Base-by-base conservation (phyloP, 2,329 filamentous ascomycete genomes). In the Neonectria neomacrospora region DNA sequence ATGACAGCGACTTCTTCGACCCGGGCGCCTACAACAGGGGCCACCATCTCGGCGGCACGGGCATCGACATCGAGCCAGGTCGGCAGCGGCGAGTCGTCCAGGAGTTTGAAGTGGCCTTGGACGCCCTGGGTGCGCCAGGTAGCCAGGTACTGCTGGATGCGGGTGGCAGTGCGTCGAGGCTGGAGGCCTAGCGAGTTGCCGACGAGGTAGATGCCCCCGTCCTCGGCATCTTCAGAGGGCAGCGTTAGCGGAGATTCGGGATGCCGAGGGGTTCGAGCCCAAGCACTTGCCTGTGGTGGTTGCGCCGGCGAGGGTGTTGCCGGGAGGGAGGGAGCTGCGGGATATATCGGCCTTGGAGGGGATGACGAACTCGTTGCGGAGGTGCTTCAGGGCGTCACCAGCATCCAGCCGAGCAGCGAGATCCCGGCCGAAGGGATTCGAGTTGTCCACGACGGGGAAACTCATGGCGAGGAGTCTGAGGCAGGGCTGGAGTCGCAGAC, bases 171-270 rank as follows among this genome's bases (percentile, higher is more conserved):
- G 57, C 76, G 75, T 61, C 84, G 86, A 44, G 93, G 92, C 75
- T 96, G 93, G 14, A 94, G 84, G 44, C 93, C 93, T 2, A 96
- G 84, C 0, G 92, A 96, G 80, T 96, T 96, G 58, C 93, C 93
- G 68, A 92, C 94, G 56, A 96, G 87, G 76, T 96, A 96, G 57
- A 91, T 89, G 60, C 85, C 63, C 42, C 64, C 53, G 41, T 71
- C 66, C 28, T 61, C 50, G 61, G 50, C 28, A 41, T 51, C 54
- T 52, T 58, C 26, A 11, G 23, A 30, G 32, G 34, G 14, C 14
- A 20, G 50, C 30, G 37, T 39, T 11, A 53, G 47, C 47, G 26
- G 47, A 32, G 47, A 28, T 20, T 20, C 20, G 50, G 37, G 32
- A 28, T 26, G 18, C 23, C 22, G 22, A 53, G 16, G 32, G 20